Conservation (phyloP, 1,284 basidiomycete genomes). For the Ustilago shanxiensis region DNA sequence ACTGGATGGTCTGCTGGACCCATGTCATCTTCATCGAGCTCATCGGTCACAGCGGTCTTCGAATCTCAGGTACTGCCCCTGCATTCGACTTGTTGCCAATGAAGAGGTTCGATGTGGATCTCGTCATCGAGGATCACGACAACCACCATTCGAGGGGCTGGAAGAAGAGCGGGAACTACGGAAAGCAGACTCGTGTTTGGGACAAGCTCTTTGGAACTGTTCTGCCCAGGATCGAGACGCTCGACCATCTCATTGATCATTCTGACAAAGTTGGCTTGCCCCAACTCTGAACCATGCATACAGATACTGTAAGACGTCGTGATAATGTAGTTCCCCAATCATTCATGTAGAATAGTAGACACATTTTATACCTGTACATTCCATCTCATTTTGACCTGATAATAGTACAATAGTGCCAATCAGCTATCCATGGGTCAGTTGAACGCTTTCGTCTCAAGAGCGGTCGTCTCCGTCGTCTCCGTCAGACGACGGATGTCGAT, state of each 20-base stretch:
- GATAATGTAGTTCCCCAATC: neutral
- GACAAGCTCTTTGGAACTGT: constrained; percentile 63
- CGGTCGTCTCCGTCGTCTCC: too few relatives aligned
- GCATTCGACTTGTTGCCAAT: constrained; percentile 43
- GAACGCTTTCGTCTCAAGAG: too few relatives aligned
- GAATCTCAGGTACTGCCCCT: constrained; percentile 48
- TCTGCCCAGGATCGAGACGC: constrained; percentile 53
- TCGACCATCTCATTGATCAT: constrained; percentile 42
- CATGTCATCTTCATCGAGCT: constrained; percentile 58
- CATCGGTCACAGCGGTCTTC: constrained; percentile 63
- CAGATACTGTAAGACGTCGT: neutral
- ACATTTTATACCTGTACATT: constrained; percentile 4
- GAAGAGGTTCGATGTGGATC: constrained; percentile 51
- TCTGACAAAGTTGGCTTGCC: constrained; percentile 31
- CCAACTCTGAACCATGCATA: constrained; percentile 15
- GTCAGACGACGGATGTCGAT: too few relatives aligned
- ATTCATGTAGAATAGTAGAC: constrained; percentile 11
- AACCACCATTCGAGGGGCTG: constrained; percentile 65
- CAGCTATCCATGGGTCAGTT: too few relatives aligned
- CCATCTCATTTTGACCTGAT: too few relatives aligned
- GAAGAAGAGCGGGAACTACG: constrained; percentile 59
- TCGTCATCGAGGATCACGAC: constrained; percentile 69
- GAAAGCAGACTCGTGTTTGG: constrained; percentile 67
- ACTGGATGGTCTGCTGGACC: constrained; percentile 51
- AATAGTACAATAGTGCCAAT: too few relatives aligned